Evolutionary conservation across 495 filamentous ascomycete species (phyloP).

Genomic region (Neurospora sp.): DNA sequence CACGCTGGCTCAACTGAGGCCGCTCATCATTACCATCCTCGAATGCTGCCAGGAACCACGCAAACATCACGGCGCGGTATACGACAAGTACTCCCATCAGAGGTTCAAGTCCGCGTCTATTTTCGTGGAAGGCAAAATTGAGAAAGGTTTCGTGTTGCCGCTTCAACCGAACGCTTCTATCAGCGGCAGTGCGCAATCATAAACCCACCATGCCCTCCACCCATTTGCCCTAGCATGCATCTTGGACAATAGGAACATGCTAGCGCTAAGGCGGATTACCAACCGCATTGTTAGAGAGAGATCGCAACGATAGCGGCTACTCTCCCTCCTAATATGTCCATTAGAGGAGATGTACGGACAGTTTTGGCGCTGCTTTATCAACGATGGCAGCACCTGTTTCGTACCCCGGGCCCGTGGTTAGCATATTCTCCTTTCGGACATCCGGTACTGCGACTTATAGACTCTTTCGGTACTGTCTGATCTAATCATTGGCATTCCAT

Average conservation of each 20-base stretch:
- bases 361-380: background rate
- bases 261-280: background rate
- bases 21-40: slow-evolving; percentile 62
- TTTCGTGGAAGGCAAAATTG: slow-evolving; percentile 66
- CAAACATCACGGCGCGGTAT: slow-evolving; percentile 78
- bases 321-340: background rate
- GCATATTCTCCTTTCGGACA: background rate
- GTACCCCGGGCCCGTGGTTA: background rate
- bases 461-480: background rate
- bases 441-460: background rate
- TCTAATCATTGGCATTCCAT: background rate
- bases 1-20: slow-evolving; percentile 72
- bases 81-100: slow-evolving; percentile 79
- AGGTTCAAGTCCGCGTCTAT: slow-evolving; percentile 74
- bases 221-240: background rate
- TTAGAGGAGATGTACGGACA: background rate
- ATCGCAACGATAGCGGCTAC: background rate
- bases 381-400: background rate
- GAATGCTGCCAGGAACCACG: slow-evolving; percentile 78
- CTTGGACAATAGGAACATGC: background rate
- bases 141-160: slow-evolving; percentile 39
- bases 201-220: background rate
- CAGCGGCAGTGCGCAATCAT: background rate
- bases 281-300: background rate
- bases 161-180: slow-evolving; percentile 5